phyloP scores from a whole-genome alignment of 148 eudicot species.

The Simmondsia chinensis region DNA sequence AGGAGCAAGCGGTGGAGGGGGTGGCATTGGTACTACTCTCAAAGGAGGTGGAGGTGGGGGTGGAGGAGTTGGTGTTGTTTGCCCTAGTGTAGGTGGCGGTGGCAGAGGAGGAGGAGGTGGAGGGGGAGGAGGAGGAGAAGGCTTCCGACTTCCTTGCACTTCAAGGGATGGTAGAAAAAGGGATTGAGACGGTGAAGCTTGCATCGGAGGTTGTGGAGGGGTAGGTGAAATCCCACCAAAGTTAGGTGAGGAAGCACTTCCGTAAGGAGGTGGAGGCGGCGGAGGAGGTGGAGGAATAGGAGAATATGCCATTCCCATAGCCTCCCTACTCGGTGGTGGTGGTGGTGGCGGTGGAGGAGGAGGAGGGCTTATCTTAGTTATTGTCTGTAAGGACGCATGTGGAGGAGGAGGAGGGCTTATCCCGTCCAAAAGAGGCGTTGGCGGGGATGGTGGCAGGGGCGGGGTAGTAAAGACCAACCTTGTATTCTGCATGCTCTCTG shows the following conservation, averaged over 20 bases:
- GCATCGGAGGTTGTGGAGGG: slow-evolving; percentile 12
- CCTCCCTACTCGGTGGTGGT: slow-evolving; percentile 2
- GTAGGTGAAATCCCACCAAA: slow-evolving; percentile 5
- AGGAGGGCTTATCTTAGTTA: no score
- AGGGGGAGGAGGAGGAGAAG: slow-evolving; percentile 15
- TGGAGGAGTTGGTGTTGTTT: slow-evolving; percentile 2
- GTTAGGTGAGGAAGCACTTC: slow-evolving; percentile 6
- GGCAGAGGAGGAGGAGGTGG: slow-evolving; percentile 9
- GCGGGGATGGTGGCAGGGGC: no score
- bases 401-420: no score
- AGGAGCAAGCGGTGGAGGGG: slow-evolving; percentile 18
- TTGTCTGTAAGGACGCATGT: no score
- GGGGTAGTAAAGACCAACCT: no score
- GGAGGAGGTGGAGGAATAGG: slow-evolving; percentile 1
- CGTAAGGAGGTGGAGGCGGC: background rate
- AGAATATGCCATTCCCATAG: background rate
- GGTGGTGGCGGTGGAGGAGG: slow-evolving; percentile 8
- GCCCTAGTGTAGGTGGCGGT: background rate
- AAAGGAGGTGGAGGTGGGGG: slow-evolving; percentile 23
- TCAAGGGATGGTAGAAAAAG: slow-evolving; percentile 12
- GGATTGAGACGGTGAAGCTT: background rate
- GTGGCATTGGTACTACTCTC: slow-evolving; percentile 1
- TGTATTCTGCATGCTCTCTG: no score
- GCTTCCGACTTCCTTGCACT: slow-evolving; percentile 3
- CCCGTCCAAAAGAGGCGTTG: no score